These are phyloP conservation scores for Herpetospermum pedunculosum DNA, from an alignment of 306 rosid genomes.

Conservation along the genomic window DNA sequence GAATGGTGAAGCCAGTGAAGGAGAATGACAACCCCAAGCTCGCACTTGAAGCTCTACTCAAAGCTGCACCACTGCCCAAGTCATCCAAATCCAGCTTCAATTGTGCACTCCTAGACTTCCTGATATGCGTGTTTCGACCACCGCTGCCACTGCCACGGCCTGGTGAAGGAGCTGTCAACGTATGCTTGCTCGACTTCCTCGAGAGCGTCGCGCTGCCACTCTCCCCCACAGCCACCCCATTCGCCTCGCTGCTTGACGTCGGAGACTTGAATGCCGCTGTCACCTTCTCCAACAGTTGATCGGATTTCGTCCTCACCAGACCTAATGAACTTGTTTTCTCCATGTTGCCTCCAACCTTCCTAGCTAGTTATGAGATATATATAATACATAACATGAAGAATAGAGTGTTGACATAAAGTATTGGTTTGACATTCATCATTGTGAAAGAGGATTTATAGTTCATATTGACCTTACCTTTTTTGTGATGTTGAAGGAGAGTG, in stretches of 20 bases:
- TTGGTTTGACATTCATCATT: conserved; percentile 7
- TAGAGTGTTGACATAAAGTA: not conserved
- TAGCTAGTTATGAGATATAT: not conserved
- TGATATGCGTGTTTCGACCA: conserved; percentile 61
- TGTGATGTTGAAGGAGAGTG: conserved; percentile 14
- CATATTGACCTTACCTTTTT: conserved; percentile 11
- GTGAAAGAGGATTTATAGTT: not conserved
- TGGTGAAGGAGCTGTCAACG: conserved; percentile 41
- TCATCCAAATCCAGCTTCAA: conserved; percentile 70
- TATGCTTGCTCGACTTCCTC: conserved; percentile 64
- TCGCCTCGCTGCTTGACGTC: conserved; percentile 12
- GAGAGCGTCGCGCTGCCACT: conserved; percentile 29
- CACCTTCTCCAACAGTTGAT: conserved; percentile 55
- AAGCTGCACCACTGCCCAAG: conserved; percentile 62
- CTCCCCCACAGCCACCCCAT: conserved; percentile 4
- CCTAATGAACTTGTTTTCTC: conserved; percentile 29
- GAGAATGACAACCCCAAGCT: conserved; percentile 90
- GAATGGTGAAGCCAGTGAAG: conserved; percentile 81
- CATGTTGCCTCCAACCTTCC: conserved; percentile 20
- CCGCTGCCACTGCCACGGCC: conserved; percentile 25
- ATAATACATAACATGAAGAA: not conserved
- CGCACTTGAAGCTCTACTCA: conserved; percentile 95
- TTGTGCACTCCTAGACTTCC: conserved; percentile 86
- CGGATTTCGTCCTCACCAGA: conserved; percentile 61
- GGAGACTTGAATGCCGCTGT: conserved; percentile 48